Evolutionary conservation across 2,329 filamentous ascomycete species (phyloP), one percentile per base, ranked within the genome.

Genomic region (Tolypocladium amazonense): DNA sequence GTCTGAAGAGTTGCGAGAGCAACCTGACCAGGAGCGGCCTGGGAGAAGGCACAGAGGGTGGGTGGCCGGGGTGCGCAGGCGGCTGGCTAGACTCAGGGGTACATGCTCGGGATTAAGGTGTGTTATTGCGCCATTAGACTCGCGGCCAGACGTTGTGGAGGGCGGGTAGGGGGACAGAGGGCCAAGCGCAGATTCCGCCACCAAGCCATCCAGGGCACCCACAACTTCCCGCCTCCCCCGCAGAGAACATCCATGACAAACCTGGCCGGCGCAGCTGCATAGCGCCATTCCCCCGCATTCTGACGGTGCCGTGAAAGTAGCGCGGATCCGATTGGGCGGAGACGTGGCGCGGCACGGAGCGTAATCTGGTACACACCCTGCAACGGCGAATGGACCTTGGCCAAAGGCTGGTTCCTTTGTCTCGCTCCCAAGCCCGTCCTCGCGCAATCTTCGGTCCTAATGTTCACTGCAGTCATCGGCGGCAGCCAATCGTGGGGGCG

Each of bases 271-370:
- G 18, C 45, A 50, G 45, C 56, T 25, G 30, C 39, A 30, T 56
- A 41, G 27, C 39, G 39, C 39, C 56, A 47, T 47, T 57, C 41
- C 56, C 56, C 56, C 56, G 56, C 56, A 57, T 47, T 57, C 41
- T 23, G 30, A 27, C 33, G 30, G 30, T 14, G 56, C 27, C 41
- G 5, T 12, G 27, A 50, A 12, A 33, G 47, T 20, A 52, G 18
- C 18, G 1, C 27, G 2, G 27, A 52, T 52, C 27, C 47, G 47
- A 52, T 52, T 52, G 47, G 47, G 27, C 27, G 27, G 25, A 7
- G 27, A 18, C 27, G 9, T 52, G 47, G 47, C 47, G 33, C 47
- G 27, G 47, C 47, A 8, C 45, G 27, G 47, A 50, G 14, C 14
- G 47, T 33, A 52, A 52, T 52, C 27, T 50, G 47, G 47, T 15